Base-by-base conservation (phyloP, 768 basidiomycete genomes). In the Russula griseocarnosa region DNA sequence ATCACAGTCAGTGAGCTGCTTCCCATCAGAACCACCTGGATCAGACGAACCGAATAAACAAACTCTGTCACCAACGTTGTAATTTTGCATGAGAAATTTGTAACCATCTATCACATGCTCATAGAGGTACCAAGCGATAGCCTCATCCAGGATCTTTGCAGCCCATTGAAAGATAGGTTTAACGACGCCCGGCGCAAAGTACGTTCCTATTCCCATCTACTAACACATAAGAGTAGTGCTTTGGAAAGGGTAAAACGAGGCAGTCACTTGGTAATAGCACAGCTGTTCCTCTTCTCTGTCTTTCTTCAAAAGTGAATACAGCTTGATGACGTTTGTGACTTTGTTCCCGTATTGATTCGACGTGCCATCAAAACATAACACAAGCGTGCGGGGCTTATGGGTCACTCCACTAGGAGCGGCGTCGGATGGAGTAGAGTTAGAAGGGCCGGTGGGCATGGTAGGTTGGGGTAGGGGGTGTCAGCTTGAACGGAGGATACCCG, bases 51-150 rank as follows among this genome's bases (percentile, higher is more conserved):
- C 88, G 62, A 90, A 90, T 24, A 91, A 73, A 69, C 85, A 90
- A 36, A 92, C 82, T 72, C 80, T 88, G 71, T 90, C 89, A 1
- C 90, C 91, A 0, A 74, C 69, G n/a, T 76, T 77, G 71, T 87
- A 90, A 69, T 87, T 91, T 65, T 87, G 80, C 90, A 92, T 91
- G 58, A 92, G 74, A 72, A 86, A 92, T 65, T 75, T 77, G 73
- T 92, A 93, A 0, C 91, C 91, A 10, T 82, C 86, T 74, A 85
- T 82, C 26, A 91, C 86, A 73, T 91, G 89, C 1, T 71, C 80
- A 58, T 85, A 84, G 47, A 91, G 76, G 69, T 86, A 90, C 88
- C 87, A 90, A 24, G 90, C 91, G 63, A 90, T 74, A 0, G 87
- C 90, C 55, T 82, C 73, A 68, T 92, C 91, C 46, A 87, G 59